phyloP scores from a whole-genome alignment of 2,329 filamentous ascomycete genomes.

The Zymoseptoria tritici region DNA sequence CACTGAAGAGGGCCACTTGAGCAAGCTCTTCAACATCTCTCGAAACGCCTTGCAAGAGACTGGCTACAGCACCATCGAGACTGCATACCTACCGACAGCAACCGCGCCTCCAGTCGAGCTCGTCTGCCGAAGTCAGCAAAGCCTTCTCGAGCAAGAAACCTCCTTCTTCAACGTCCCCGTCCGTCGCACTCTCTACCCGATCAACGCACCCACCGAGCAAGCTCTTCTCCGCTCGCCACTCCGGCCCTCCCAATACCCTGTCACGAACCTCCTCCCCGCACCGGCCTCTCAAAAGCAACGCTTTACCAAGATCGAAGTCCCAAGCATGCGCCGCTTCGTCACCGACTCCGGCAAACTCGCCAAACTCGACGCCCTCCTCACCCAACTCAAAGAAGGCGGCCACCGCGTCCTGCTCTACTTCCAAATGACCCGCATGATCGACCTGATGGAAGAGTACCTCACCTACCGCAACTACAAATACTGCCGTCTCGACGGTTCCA shows the following conservation, averaged over 20 bases:
- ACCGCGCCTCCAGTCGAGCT: conserved; percentile 82
- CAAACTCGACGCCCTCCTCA: conserved; percentile 78
- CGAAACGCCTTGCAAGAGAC: conserved; percentile 56
- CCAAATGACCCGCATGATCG: conserved; percentile 99
- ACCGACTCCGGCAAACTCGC: conserved; percentile 96
- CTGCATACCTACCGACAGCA: conserved; percentile 68
- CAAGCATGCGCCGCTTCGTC: conserved; percentile 95
- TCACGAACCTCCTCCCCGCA: conserved; percentile 60
- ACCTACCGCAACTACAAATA: conserved; percentile 99
- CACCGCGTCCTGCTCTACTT: conserved; percentile 97
- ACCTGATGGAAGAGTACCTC: conserved; percentile 97
- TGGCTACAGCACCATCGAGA: conserved; percentile 71
- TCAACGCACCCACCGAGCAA: conserved; percentile 56
- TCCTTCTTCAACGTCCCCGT: conserved; percentile 71
- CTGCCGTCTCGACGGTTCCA: conserved; percentile 90
- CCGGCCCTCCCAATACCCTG: conserved; percentile 57
- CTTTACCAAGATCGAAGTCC: conserved; percentile 86
- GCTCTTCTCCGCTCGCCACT: conserved; percentile 67
- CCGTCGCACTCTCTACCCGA: conserved; percentile 68
- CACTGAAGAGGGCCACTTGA: conserved; percentile 64
- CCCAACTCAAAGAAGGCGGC: conserved; percentile 81
- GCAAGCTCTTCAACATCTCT: conserved; percentile 72
- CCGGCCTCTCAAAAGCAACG: conserved; percentile 75
- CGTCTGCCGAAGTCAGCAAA: conserved; percentile 60
- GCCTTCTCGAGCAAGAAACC: conserved; percentile 58